Base-by-base conservation (phyloP, 2,329 filamentous ascomycete genomes). In the Trichoderma breve region DNA sequence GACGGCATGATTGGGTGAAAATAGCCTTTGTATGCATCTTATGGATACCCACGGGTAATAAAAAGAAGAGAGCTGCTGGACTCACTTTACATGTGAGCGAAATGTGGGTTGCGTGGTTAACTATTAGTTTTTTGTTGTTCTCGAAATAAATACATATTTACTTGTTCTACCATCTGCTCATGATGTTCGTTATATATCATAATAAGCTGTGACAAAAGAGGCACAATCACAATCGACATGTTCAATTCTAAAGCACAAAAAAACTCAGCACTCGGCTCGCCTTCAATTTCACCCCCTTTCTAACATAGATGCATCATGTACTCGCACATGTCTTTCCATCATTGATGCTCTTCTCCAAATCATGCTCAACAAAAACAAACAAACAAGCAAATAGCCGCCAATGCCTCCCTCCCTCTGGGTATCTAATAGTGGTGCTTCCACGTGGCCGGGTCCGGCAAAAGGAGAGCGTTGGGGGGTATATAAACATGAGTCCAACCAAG, bases 11-110 rank as follows among this genome's bases (percentile, higher is more conserved):
- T 21, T 32, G 58, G 36, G 43, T 71, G 60, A 62, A 30, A 57
- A 24, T 34, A 43, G 64, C 47, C 71, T 60, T 61, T 66, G 61
- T 47, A 60, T 61, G 57, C 67, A 70, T 71, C 12, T 55, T 55
- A 64, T 64, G 68, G 39, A 70, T 72, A 72, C 71, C 66, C 66
- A 70, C 66, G 66, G n/a, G 26, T 63, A 58, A 68, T 68, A 39
- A 61, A 26, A 68, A 30, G 18, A 61, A 21, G 12, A 53, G 39
- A 36, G 21, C 30, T 69, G 32, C 30, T n/a, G n/a, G 32, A 36
- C 43, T 70, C 67, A 53, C 67, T 36, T 53, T 69, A 18, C 32
- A 28, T 28, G 57, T 70, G 67, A 62, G 39, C 55, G 36, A 32
- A 58, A 58, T 53, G 28, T 70, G 55, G 66, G 55, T 32, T 70